These are phyloP conservation scores for Yarrowia sp. DNA, from an alignment of 805 yeast species.

Conservation along the genomic window DNA sequence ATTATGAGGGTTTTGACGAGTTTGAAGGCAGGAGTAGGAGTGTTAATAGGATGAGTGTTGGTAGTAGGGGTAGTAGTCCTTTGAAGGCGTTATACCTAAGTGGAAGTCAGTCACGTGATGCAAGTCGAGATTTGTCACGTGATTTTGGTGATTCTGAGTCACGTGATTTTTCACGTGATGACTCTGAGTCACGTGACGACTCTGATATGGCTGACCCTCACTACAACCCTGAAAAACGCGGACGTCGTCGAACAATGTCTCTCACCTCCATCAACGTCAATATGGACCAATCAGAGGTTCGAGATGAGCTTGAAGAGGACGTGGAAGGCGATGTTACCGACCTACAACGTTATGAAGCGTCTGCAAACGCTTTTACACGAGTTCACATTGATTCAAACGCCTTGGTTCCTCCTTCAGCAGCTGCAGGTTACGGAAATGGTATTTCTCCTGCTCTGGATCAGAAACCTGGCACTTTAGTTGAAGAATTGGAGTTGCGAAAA, in stretches of 20 bases:
- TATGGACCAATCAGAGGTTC: constrained; percentile 3
- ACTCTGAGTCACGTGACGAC: too few relatives aligned
- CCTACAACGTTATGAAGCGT: constrained; percentile 6
- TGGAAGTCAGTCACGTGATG: not conserved
- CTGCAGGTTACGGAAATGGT: constrained; percentile 7
- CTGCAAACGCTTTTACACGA: constrained; percentile 3
- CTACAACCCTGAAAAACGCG: constrained; percentile 17
- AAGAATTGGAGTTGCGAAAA: constrained; percentile 42
- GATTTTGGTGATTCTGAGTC: not conserved
- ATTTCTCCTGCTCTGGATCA: constrained; percentile 19
- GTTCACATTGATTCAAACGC: constrained; percentile 10
- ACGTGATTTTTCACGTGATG: too few relatives aligned
- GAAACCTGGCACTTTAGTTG: constrained; percentile 40
- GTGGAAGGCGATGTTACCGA: not conserved
- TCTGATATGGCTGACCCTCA: too few relatives aligned
- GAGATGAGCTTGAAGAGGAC: not conserved
- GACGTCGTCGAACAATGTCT: constrained; percentile 15
- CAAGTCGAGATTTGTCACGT: not conserved
- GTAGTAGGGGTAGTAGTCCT: not conserved
- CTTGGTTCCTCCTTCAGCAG: not conserved
- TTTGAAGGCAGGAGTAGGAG: not conserved
- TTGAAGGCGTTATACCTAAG: not conserved
- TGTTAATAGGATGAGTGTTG: not conserved
- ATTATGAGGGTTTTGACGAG: constrained; percentile 9
- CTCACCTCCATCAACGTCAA: constrained; percentile 17